phyloP scores from a whole-genome alignment of 2,329 filamentous ascomycete genomes.

The Fusarium paranaense region DNA sequence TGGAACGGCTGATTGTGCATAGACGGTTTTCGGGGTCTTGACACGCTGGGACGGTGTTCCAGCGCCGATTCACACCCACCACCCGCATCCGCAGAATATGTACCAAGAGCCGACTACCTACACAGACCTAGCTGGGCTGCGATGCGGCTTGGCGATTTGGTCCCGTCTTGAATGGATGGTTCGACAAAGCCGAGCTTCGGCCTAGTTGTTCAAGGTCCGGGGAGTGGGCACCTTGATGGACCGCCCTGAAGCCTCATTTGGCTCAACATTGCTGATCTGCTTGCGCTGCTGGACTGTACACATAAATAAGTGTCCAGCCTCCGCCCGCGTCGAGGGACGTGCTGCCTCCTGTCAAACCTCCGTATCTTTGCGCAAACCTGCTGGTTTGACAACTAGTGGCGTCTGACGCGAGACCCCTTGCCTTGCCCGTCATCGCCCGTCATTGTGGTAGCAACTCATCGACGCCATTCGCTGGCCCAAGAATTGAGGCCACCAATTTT shows the following conservation, averaged over 20 bases:
- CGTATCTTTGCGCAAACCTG: constrained; percentile 19
- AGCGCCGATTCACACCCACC: constrained; percentile 1
- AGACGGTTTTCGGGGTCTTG: constrained; percentile 19
- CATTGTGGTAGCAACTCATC: constrained; percentile 18
- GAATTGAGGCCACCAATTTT: constrained; percentile 15
- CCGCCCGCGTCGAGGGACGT: background rate
- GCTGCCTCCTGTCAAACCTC: background rate
- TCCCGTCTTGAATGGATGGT: constrained; percentile 26
- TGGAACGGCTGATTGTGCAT: constrained; percentile 29
- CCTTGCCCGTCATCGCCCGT: constrained; percentile 19
- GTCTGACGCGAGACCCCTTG: constrained; percentile 36
- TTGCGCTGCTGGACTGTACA: background rate
- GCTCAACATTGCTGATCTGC: constrained; percentile 23
- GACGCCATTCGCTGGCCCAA: constrained; percentile 18
- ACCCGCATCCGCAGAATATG: constrained; percentile 4
- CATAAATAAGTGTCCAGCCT: constrained; percentile 36
- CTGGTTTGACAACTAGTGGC: constrained; percentile 5
- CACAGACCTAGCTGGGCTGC: constrained; percentile 11
- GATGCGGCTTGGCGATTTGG: constrained; percentile 17
- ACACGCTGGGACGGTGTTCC: constrained; percentile 4
- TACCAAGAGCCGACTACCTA: constrained; percentile 17
- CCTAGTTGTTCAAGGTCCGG: constrained; percentile 31
- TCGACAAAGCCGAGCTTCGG: constrained; percentile 30
- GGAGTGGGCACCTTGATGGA: constrained; percentile 43
- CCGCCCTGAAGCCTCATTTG: constrained; percentile 17